Conservation (phyloP, 257 asterid genomes). For the Capsicum rhomboideum region DNA sequence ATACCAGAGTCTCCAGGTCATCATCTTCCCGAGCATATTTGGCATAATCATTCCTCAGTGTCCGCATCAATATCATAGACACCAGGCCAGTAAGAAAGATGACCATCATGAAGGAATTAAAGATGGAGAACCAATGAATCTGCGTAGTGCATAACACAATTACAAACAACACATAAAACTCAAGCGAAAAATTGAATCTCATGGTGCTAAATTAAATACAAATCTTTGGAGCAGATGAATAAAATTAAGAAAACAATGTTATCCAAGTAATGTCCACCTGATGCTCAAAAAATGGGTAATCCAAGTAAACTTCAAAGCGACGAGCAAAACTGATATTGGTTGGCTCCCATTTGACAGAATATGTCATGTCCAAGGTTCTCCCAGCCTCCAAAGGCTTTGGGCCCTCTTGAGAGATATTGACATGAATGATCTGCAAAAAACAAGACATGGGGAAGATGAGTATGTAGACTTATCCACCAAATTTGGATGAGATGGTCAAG, state of each 20-base stretch:
- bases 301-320: conserved; percentile 94
- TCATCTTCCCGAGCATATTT: conserved; percentile 99
- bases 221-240: not conserved
- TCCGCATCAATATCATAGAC: conserved; percentile 95
- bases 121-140: conserved; percentile 98
- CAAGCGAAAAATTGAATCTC: not conserved
- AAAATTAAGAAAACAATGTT: not conserved
- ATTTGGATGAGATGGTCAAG: not conserved
- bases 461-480: not conserved
- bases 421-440: conserved; percentile 78
- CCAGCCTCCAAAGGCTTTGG: conserved; percentile 83
- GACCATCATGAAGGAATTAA: conserved; percentile 99
- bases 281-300: conserved; percentile 97
- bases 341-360: conserved; percentile 80
- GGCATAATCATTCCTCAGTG: conserved; percentile 94
- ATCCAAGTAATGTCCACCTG: conserved; percentile 46
- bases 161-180: not conserved
- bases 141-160: conserved; percentile 23
- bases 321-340: conserved; percentile 82
- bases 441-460: conserved; percentile 8
- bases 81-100: conserved; percentile 96
- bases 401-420: conserved; percentile 80
- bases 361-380: conserved; percentile 65
- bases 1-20: conserved; percentile 94
- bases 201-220: not conserved